These are phyloP conservation scores for Fusarium setosum DNA, from an alignment of 2,329 filamentous ascomycete genomes.

Conservation along the genomic window DNA sequence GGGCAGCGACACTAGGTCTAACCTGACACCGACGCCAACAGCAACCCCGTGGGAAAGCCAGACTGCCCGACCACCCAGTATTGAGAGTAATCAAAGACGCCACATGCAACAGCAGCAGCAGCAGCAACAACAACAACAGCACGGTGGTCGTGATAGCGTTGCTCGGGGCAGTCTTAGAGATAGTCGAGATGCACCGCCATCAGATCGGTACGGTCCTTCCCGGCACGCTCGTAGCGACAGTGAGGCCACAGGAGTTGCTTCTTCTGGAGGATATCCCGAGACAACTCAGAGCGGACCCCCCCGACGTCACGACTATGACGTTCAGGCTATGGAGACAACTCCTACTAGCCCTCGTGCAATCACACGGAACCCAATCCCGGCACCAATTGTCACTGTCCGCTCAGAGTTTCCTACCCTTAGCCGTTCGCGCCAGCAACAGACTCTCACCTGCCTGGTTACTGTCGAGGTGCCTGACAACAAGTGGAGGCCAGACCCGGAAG, in stretches of 20 bases:
- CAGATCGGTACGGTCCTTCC: conserved; percentile 59
- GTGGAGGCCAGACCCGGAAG: conserved; percentile 88
- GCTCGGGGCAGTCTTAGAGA: conserved; percentile 58
- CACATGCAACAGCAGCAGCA: conserved; percentile 43
- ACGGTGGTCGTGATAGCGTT: conserved; percentile 49
- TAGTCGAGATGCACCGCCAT: conserved; percentile 58
- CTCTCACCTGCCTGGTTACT: conserved; percentile 91
- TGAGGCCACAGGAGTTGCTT: conserved; percentile 77
- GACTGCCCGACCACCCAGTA: conserved; percentile 64
- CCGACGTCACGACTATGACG: conserved; percentile 91
- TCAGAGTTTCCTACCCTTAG: conserved; percentile 97
- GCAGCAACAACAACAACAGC: conserved; percentile 28
- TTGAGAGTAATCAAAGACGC: conserved; percentile 53
- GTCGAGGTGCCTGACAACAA: conserved; percentile 94
- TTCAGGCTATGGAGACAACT: conserved; percentile 94
- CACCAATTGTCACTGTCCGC: conserved; percentile 91
- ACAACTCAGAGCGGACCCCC: conserved; percentile 75
- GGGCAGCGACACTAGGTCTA: conserved; percentile 69
- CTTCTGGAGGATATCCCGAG: conserved; percentile 84
- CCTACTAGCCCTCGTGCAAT: conserved; percentile 78
- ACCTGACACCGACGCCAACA: conserved; percentile 66
- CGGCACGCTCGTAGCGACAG: conserved; percentile 83
- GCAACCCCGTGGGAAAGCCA: conserved; percentile 75
- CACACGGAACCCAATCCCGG: conserved; percentile 86
- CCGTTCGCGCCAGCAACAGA: conserved; percentile 92